phyloP scores from a whole-genome alignment of 352 stramenopile genomes.

The Bremia lactucae region DNA sequence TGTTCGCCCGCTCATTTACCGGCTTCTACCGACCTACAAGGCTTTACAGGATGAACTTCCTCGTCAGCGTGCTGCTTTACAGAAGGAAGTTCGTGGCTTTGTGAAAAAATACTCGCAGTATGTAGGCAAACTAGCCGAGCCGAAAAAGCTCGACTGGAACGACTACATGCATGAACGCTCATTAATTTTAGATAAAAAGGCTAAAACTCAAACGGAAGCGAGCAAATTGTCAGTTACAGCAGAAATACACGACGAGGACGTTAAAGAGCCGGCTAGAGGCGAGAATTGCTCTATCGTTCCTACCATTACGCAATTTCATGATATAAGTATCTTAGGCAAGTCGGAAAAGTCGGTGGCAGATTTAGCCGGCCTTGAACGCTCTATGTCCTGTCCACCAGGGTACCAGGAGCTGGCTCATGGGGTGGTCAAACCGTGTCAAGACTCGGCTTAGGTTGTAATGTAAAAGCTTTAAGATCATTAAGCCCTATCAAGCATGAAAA shows the following conservation, averaged over 20 bases:
- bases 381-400: conserved; percentile 65
- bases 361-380: conserved; percentile 52
- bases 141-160: conserved; percentile 70
- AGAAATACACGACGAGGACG: conserved; percentile 8
- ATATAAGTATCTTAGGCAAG: conserved; percentile 68
- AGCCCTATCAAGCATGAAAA: no score
- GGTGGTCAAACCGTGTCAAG: conserved; percentile 19
- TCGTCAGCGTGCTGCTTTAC: conserved; percentile 43
- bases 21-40: conserved; percentile 66
- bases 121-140: conserved; percentile 56
- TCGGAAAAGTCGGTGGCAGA: conserved; percentile 64
- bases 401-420: conserved; percentile 48
- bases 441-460: conserved; percentile 13
- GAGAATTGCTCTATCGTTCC: conserved; percentile 21
- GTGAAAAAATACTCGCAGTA: conserved; percentile 58
- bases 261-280: conserved; percentile 15
- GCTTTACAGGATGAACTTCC: conserved; percentile 72
- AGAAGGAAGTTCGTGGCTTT: conserved; percentile 68
- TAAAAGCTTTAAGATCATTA: no score
- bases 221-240: conserved; percentile 9
- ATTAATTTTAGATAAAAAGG: conserved; percentile 21
- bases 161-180: conserved; percentile 73
- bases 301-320: conserved; percentile 70
- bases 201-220: conserved; percentile 20
- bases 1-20: conserved; percentile 71